A percentile compares a stretch with the other conserved stretches of the same genome.
These are phyloP conservation scores for Hyphopichia khmerensis DNA, from an alignment of 1,139 yeast genomes.

Conservation along the genomic window DNA sequence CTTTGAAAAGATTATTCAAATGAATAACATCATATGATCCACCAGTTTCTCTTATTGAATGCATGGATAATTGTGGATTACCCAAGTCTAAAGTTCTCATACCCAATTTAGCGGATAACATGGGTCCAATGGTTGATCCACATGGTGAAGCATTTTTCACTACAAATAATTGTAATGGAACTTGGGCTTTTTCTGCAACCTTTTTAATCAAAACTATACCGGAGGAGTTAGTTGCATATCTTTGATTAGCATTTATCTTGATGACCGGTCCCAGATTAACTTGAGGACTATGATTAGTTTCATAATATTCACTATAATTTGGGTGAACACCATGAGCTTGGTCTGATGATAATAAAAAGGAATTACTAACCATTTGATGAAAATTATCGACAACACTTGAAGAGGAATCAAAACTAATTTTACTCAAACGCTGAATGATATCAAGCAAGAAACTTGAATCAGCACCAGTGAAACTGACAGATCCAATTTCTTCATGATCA, in stretches of 20 bases:
- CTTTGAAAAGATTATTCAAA: slow-evolving; percentile 59
- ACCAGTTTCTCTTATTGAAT: slow-evolving; percentile 91
- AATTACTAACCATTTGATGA: slow-evolving; percentile 70
- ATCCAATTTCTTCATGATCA: slow-evolving; percentile 96
- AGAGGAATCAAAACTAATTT: slow-evolving; percentile 20
- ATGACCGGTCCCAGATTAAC: slow-evolving; percentile 90
- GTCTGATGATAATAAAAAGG: slow-evolving; percentile 89
- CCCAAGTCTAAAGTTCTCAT: slow-evolving; percentile 89
- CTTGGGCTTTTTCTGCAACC: slow-evolving; percentile 62
- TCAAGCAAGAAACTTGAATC: slow-evolving; percentile 88
- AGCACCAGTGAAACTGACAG: slow-evolving; percentile 94
- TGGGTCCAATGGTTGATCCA: slow-evolving; percentile 97
- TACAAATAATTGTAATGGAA: slow-evolving; percentile 81
- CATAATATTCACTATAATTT: slow-evolving; percentile 76
- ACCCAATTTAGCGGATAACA: slow-evolving; percentile 84
- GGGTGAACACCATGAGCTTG: slow-evolving; percentile 98
- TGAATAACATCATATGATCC: slow-evolving; percentile 73
- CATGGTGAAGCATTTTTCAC: slow-evolving; percentile 91
- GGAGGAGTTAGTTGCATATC: slow-evolving; percentile 90
- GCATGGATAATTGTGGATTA: slow-evolving; percentile 94
- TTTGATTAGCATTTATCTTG: slow-evolving; percentile 91
- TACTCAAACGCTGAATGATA: slow-evolving; percentile 59
- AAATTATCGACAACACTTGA: slow-evolving; percentile 24
- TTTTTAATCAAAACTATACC: slow-evolving; percentile 79
- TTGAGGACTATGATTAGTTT: slow-evolving; percentile 72